Conservation (phyloP, 2,329 filamentous ascomycete species). For the Clonostachys rhizophaga region DNA sequence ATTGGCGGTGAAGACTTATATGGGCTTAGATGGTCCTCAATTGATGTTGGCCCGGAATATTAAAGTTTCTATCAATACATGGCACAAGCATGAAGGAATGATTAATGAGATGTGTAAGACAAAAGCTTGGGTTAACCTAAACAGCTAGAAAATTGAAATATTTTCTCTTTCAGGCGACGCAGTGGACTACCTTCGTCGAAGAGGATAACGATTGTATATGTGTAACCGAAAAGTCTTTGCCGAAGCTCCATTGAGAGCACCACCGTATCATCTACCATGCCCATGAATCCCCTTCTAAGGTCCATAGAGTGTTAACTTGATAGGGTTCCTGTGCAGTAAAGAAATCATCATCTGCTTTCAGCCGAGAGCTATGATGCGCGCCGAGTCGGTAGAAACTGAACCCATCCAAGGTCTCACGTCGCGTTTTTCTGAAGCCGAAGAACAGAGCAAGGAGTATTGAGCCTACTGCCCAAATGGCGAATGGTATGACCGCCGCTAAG, state of each 20-base stretch:
- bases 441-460: not conserved
- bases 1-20: slow-evolving; percentile 12
- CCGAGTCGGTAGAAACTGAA: not conserved
- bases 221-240: too few relatives aligned
- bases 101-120: too few relatives aligned
- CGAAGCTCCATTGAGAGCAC: too few relatives aligned
- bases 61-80: too few relatives aligned
- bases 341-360: not conserved
- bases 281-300: too few relatives aligned
- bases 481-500: not conserved
- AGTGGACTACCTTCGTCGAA: too few relatives aligned
- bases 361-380: not conserved
- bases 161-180: too few relatives aligned
- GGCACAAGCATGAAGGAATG: too few relatives aligned
- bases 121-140: too few relatives aligned
- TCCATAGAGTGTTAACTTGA: not conserved
- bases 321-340: not conserved
- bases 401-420: not conserved
- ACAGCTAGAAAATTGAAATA: too few relatives aligned
- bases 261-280: too few relatives aligned
- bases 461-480: not conserved
- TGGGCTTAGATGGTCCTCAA: slow-evolving; percentile 6
- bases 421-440: not conserved
- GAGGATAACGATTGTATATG: too few relatives aligned
- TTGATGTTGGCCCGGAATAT: not conserved